Conservation (phyloP, 2,329 filamentous ascomycete genomes). For the Colletotrichum sp. region DNA sequence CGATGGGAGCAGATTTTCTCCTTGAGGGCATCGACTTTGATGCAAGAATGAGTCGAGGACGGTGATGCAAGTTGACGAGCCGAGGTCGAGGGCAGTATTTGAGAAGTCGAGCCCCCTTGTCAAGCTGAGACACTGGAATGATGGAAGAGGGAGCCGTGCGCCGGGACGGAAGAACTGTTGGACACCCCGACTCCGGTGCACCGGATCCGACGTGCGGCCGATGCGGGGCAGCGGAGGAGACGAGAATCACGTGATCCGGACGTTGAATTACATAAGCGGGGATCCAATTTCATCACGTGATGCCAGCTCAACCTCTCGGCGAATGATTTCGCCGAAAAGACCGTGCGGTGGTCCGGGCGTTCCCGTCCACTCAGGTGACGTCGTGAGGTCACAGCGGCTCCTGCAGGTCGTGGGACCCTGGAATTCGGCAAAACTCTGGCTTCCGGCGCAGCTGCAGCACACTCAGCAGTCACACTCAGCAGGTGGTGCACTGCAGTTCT, state of each 20-base stretch:
- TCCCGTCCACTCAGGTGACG: background rate
- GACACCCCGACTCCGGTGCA: background rate
- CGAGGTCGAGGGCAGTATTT: background rate
- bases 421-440: constrained; percentile 18
- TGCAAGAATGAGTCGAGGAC: background rate
- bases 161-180: background rate
- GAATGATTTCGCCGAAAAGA: background rate
- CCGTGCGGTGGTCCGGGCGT: background rate
- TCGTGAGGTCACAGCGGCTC: background rate
- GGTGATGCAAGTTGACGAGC: background rate
- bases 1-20: background rate
- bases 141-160: background rate
- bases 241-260: background rate
- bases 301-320: fast-evolving
- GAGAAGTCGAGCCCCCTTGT: background rate
- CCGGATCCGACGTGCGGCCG: background rate
- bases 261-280: background rate
- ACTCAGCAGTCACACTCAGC: background rate
- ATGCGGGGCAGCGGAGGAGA: background rate
- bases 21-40: background rate
- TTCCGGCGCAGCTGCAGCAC: background rate
- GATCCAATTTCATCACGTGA: background rate
- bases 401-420: constrained; percentile 8
- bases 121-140: background rate
- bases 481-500: background rate